These are phyloP conservation scores for Raphanus hybrid DNA, from an alignment of 441 rosid genomes.

Conservation along the genomic window DNA sequence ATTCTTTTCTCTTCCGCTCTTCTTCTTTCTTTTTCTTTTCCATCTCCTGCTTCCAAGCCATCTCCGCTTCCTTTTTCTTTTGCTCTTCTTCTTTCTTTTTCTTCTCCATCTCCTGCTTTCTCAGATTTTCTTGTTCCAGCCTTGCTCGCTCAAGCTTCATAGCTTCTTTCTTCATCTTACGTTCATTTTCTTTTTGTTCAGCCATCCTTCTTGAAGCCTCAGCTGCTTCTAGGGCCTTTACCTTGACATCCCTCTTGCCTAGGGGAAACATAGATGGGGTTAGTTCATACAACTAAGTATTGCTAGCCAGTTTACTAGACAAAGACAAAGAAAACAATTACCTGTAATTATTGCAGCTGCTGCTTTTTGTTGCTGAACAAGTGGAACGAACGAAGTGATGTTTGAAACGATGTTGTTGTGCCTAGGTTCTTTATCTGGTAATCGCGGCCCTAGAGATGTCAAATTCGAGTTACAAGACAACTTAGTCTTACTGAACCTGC, in stretches of 20 bases:
- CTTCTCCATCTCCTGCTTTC: conserved; percentile 69
- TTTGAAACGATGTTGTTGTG: conserved; percentile 81
- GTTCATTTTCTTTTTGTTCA: conserved; percentile 84
- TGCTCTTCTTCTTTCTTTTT: conserved; percentile 77
- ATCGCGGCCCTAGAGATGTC: conserved; percentile 49
- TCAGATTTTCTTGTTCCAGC: conserved; percentile 67
- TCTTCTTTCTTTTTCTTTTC: conserved; percentile 75
- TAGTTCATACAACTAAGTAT: background rate
- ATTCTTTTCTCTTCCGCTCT: conserved; percentile 71
- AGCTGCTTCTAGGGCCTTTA: conserved; percentile 92
- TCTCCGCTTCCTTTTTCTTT: conserved; percentile 77
- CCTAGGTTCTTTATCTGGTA: conserved; percentile 56
- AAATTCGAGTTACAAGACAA: conserved; percentile 57
- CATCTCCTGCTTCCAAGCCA: conserved; percentile 63
- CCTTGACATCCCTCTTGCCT: conserved; percentile 94
- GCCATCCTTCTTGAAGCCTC: conserved; percentile 84
- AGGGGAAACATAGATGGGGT: conserved; percentile 15
- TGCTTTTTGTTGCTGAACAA: conserved; percentile 78
- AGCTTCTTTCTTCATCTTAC: conserved; percentile 88
- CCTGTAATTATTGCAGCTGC: conserved; percentile 71
- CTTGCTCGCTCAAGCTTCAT: conserved; percentile 78
- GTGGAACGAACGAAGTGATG: conserved; percentile 78
- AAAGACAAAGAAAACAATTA: conserved; percentile 29
- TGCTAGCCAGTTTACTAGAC: background rate
- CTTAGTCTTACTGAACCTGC: conserved; percentile 64